Evolutionary conservation across 2,329 filamentous ascomycete species (phyloP).

Genomic region (Scedosporium minutisporum): DNA sequence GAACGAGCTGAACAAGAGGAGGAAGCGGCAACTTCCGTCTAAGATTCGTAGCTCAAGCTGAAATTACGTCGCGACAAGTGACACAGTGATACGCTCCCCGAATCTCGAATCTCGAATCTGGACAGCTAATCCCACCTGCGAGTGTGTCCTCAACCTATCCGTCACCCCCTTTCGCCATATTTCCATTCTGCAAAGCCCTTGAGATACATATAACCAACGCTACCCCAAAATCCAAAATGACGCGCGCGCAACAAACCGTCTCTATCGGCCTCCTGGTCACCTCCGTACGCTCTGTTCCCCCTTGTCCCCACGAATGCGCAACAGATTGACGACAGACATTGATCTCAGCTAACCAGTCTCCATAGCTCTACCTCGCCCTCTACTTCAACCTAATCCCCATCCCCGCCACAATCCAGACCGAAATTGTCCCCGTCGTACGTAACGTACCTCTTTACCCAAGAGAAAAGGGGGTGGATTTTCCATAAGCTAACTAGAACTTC

Average conservation of each 20-base stretch:
- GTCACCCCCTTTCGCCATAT: neutral
- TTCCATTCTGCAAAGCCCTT: neutral
- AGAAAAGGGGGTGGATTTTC: neutral
- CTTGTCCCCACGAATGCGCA: neutral
- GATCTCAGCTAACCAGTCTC: conserved; percentile 11
- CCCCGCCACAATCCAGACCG: conserved; percentile 64
- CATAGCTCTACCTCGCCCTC: conserved; percentile 82
- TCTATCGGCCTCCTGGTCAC: conserved; percentile 74
- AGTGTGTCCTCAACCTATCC: no score
- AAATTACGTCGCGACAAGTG: no score
- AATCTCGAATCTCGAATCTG: no score
- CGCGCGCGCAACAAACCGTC: conserved; percentile 85
- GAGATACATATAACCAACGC: no score
- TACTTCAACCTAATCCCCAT: conserved; percentile 78
- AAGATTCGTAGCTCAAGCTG: no score
- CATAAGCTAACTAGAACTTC: neutral
- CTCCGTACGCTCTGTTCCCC: conserved; percentile 51
- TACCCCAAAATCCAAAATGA: conserved; percentile 55
- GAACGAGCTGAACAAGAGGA: no score
- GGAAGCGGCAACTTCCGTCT: no score
- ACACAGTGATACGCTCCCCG: no score
- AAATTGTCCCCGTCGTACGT: conserved; percentile 84
- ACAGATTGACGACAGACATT: neutral
- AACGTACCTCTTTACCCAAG: neutral
- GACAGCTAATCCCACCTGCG: no score